Evolutionary conservation across 768 basidiomycete genomes (phyloP), one percentile per base, ranked within the genome.

Genomic region (Calocera viscosa): DNA sequence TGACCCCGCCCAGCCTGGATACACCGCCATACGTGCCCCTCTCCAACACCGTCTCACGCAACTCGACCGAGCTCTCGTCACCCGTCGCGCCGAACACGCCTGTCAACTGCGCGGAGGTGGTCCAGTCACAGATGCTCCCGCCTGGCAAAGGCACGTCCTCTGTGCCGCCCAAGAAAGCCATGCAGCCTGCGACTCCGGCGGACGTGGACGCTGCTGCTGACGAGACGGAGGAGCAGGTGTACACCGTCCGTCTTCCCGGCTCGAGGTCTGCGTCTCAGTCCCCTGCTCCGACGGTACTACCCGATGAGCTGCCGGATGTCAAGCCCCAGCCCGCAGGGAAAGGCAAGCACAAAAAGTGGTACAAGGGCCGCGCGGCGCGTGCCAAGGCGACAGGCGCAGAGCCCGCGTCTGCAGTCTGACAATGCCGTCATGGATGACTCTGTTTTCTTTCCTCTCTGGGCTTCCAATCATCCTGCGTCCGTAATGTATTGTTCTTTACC

Each of bases 81-180:
- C 34, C 34, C 5, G 35, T 64, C 7, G 34, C 35, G 24, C 35
- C 35, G n/a, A 2, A 34, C 35, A 41, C 35, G 28, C 64, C 35
- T 28, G 40, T 24, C 40, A 2, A 33, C 30, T 24, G 32, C 10
- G 8, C 19, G 33, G 40, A 38, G 11, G 34, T 19, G 12, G 11
- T 41, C 64, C 2, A 38, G n/a, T 2, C 63, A n/a, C 26, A 64
- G 24, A 63, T 40, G 26, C 63, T 63, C 19, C 66, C 39, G 35
- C 32, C 35, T 11, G 40, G 39, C 35, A 89, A 69, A 49, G 67
- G 14, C 53, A 28, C 1, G 14, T 30, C 43, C 14, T 40, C 24
- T 24, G 49, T 14, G 39, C 16, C 34, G 35, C 24, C 8, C 32
- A 16, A 49, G 10, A 8, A 30, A 19, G 14, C 16, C 35, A 12